These are phyloP conservation scores for Venturia effusa DNA, from an alignment of 2,329 filamentous ascomycete species.

Conservation along the genomic window DNA sequence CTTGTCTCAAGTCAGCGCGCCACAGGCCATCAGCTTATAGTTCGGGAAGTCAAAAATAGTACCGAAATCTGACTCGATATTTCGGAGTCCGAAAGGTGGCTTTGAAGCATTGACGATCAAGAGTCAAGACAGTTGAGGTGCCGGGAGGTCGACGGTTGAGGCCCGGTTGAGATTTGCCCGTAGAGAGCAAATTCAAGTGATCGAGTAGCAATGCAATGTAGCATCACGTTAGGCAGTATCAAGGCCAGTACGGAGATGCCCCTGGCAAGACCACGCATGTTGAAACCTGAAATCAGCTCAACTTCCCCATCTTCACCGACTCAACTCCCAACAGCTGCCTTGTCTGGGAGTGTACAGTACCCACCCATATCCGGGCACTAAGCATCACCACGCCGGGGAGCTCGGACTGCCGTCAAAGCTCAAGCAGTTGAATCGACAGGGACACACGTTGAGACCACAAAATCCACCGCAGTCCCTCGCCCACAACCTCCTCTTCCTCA, in stretches of 20 bases:
- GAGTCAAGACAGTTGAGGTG: neutral
- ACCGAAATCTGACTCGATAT: neutral
- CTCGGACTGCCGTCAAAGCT: neutral
- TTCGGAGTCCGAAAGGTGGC: neutral
- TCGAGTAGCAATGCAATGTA: neutral
- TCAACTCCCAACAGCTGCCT: neutral
- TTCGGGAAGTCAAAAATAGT: neutral
- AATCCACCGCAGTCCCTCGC: neutral
- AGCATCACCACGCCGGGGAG: neutral
- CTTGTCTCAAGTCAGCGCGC: neutral
- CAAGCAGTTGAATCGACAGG: neutral
- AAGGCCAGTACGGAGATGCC: neutral
- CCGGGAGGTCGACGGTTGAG: neutral
- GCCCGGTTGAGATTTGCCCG: neutral
- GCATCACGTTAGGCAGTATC: too few relatives aligned
- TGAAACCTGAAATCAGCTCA: neutral
- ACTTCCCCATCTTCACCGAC: neutral
- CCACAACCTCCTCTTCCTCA: neutral
- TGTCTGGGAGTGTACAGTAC: neutral
- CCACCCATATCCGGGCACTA: neutral
- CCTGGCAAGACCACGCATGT: neutral
- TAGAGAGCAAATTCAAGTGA: neutral
- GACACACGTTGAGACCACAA: neutral
- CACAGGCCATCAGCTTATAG: neutral
- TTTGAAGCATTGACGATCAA: neutral